A percentile compares a stretch with the other conserved stretches of the same genome.
phyloP scores from a whole-genome alignment of 129 eudicot genomes.

The Deinandra increscens region DNA sequence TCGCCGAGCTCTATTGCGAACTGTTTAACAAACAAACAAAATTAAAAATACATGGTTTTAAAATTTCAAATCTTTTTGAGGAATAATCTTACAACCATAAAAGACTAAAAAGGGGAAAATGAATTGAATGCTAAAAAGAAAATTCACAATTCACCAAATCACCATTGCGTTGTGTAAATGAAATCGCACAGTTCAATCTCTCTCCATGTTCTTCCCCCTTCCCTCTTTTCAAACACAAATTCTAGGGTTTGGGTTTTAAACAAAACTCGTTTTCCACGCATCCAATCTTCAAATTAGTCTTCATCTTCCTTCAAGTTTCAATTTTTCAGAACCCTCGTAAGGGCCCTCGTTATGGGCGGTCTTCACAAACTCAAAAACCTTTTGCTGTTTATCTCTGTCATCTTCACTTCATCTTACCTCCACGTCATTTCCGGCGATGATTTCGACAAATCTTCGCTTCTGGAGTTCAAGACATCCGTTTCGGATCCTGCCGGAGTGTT shows the following conservation, averaged over 20 bases:
- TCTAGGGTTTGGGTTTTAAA: slow-evolving; percentile 55
- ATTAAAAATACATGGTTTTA: no score
- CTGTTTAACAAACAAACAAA: no score
- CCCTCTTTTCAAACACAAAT: slow-evolving; percentile 30
- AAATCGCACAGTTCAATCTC: slow-evolving; percentile 39
- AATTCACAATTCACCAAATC: no score
- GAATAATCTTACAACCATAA: background rate
- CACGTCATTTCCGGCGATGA: slow-evolving; percentile 40
- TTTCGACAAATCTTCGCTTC: slow-evolving; percentile 65
- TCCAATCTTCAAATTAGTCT: background rate
- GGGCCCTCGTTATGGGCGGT: slow-evolving; percentile 62
- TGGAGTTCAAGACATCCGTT: slow-evolving; percentile 60
- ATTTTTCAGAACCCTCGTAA: slow-evolving; percentile 38
- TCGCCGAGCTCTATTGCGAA: no score
- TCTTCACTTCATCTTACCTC: slow-evolving; percentile 32
- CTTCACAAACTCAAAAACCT: slow-evolving; percentile 40
- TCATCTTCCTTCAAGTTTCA: slow-evolving; percentile 18
- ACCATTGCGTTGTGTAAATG: slow-evolving; percentile 63
- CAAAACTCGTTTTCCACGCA: slow-evolving; percentile 25
- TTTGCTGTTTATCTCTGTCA: slow-evolving; percentile 30
- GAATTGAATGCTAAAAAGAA: slow-evolving; percentile 30
- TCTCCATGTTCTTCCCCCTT: slow-evolving; percentile 34
- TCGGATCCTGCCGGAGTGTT: slow-evolving; percentile 60
- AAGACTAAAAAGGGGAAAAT: background rate
- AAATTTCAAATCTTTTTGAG: background rate